Conservation (phyloP, 2,329 filamentous ascomycete species). For the Ophiosphaerella herpotricha region DNA sequence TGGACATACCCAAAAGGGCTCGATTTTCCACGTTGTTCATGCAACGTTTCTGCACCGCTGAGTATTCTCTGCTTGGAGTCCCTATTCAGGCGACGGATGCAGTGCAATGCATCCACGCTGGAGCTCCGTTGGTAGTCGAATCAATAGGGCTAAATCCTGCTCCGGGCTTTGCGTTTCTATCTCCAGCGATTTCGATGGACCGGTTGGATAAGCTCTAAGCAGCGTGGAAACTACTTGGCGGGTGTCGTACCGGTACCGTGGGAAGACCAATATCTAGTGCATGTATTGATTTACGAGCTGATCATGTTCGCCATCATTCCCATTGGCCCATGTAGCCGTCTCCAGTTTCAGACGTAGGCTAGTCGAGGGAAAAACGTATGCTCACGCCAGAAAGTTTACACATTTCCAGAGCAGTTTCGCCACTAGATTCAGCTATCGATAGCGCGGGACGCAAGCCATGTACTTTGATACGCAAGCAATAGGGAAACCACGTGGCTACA, state of each 20-base stretch:
- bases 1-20: constrained; percentile 1
- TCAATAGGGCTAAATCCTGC: too few relatives aligned
- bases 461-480: neutral
- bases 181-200: too few relatives aligned
- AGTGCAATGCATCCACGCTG: constrained; percentile 1
- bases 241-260: too few relatives aligned
- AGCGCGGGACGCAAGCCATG: constrained; percentile 12
- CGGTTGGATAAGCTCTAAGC: too few relatives aligned
- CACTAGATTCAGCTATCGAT: constrained; percentile 21
- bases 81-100: constrained; percentile 2
- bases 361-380: constrained; percentile 1
- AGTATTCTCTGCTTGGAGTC: constrained; percentile 11
- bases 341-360: constrained; percentile 14
- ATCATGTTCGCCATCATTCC: constrained; percentile 2
- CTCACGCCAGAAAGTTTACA: constrained; percentile 6
- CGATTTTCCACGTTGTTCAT: constrained; percentile 11
- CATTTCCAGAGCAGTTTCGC: constrained; percentile 19
- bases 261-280: constrained; percentile 7
- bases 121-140: too few relatives aligned
- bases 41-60: constrained; percentile 10
- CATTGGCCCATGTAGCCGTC: constrained; percentile 12
- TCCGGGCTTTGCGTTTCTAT: too few relatives aligned
- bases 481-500: constrained; percentile 10
- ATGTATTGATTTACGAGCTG: constrained; percentile 6
- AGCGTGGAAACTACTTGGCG: too few relatives aligned